These are phyloP conservation scores for Telfairia occidentalis DNA, from an alignment of 331 rosid species.

Conservation along the genomic window DNA sequence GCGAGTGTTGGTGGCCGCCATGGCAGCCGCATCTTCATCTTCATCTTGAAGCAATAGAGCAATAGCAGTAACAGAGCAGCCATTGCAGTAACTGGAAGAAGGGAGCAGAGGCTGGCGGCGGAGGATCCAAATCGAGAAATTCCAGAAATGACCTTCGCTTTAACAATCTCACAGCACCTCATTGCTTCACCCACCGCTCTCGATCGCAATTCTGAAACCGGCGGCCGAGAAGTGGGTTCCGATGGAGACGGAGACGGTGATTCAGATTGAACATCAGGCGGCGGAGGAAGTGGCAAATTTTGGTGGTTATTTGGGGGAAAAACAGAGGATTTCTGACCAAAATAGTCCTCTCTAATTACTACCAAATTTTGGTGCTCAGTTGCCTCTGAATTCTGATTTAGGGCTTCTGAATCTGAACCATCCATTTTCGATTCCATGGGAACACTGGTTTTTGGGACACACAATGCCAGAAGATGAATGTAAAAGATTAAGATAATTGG, in stretches of 20 bases:
- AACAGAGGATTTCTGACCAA: background rate
- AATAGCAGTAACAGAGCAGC: conserved; percentile 28
- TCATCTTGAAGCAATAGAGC: conserved; percentile 18
- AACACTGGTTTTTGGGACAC: too few species aligned
- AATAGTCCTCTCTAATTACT: conserved; percentile 1
- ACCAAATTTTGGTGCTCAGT: background rate
- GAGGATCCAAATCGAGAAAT: conserved; percentile 15
- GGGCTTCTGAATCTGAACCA: background rate
- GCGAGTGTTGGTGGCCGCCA: conserved; percentile 19
- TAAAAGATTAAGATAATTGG: too few species aligned
- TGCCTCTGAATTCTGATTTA: background rate
- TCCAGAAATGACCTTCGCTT: conserved; percentile 15
- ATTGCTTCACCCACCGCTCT: background rate
- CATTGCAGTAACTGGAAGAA: conserved; percentile 24
- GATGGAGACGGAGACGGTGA: background rate
- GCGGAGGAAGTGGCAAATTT: background rate
- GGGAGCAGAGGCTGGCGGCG: conserved; percentile 29
- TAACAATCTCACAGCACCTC: conserved; percentile 20
- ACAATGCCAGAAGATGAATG: too few species aligned
- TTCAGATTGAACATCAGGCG: background rate
- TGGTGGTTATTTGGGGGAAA: background rate
- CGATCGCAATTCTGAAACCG: background rate
- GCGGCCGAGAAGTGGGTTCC: background rate
- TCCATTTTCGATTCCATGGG: too few species aligned
- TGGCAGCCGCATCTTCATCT: conserved; percentile 25